phyloP scores from a whole-genome alignment of 2,329 filamentous ascomycete species.

The Monilinia laxa region DNA sequence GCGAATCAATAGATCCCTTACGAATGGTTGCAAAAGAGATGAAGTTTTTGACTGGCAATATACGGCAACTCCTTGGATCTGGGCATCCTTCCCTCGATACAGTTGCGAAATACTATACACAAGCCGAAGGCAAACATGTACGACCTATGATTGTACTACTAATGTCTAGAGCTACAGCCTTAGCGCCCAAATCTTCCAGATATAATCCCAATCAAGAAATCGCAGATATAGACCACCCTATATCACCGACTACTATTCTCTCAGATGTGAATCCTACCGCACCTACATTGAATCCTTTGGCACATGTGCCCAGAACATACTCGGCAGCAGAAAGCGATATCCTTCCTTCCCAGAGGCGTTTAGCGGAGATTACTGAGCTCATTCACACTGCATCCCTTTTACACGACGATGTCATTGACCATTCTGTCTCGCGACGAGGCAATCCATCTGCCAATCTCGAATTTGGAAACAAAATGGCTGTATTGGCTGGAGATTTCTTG shows the following conservation, averaged over 20 bases:
- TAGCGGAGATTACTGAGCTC: slow-evolving; percentile 95
- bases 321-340: slow-evolving; percentile 60
- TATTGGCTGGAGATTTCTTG: slow-evolving; percentile 94
- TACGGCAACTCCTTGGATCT: slow-evolving; percentile 87
- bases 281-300: slow-evolving; percentile 52
- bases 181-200: slow-evolving; percentile 63
- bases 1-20: slow-evolving; percentile 81
- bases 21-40: slow-evolving; percentile 92
- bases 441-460: slow-evolving; percentile 87
- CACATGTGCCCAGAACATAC: slow-evolving; percentile 39
- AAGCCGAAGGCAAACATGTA: slow-evolving; percentile 94
- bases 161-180: slow-evolving; percentile 91
- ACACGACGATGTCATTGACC: slow-evolving; percentile 97
- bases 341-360: slow-evolving; percentile 84
- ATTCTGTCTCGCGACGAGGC: slow-evolving; percentile 80
- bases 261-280: slow-evolving; percentile 77
- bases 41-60: slow-evolving; percentile 92
- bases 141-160: slow-evolving; percentile 91
- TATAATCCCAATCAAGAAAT: slow-evolving; percentile 39
- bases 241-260: slow-evolving; percentile 62
- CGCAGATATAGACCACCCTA: slow-evolving; percentile 55
- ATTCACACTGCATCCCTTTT: slow-evolving; percentile 96
- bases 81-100: slow-evolving; percentile 93
- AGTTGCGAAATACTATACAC: slow-evolving; percentile 97
- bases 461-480: slow-evolving; percentile 99